Evolutionary conservation across 1,139 yeast genomes (phyloP).

Genomic region (Sugiyamaella grinbergsii): DNA sequence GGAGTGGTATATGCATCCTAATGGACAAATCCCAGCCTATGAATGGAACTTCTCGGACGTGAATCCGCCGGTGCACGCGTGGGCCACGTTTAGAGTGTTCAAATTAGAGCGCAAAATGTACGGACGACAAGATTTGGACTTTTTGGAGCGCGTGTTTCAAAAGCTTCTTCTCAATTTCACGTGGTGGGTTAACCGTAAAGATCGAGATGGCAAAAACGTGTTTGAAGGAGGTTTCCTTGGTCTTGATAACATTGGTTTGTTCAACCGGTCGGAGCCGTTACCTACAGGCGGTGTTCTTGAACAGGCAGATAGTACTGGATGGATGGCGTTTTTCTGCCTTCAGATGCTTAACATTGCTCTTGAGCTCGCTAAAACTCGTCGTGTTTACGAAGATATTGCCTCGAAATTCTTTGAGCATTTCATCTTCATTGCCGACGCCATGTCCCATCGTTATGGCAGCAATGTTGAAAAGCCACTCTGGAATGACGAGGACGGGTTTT

Average conservation of each 20-base stretch:
- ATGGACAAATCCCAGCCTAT: slow-evolving; percentile 97
- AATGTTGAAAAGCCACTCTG: slow-evolving; percentile 67
- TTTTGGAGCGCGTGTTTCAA: slow-evolving; percentile 89
- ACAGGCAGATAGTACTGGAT: slow-evolving; percentile 96
- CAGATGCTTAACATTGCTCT: slow-evolving; percentile 94
- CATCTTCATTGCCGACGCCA: slow-evolving; percentile 89
- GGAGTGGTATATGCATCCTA: slow-evolving; percentile 99
- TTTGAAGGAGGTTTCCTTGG: slow-evolving; percentile 97
- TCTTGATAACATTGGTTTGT: slow-evolving; percentile 89
- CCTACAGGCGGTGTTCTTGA: slow-evolving; percentile 93
- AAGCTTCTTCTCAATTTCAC: slow-evolving; percentile 86
- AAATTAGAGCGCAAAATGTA: slow-evolving; percentile 88
- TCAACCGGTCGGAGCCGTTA: slow-evolving; percentile 90
- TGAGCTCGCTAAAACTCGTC: slow-evolving; percentile 82
- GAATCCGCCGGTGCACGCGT: slow-evolving; percentile 97
- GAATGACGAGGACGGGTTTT: slow-evolving; percentile 89
- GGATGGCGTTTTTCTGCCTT: slow-evolving; percentile 95
- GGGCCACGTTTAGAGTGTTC: slow-evolving; percentile 91
- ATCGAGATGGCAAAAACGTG: slow-evolving; percentile 82
- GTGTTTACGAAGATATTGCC: slow-evolving; percentile 92
- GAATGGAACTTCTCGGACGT: slow-evolving; percentile 98
- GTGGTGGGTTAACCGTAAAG: slow-evolving; percentile 98
- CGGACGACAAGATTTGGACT: slow-evolving; percentile 78
- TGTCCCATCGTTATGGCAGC: slow-evolving; percentile 68
- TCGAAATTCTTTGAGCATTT: slow-evolving; percentile 95